phyloP scores from a whole-genome alignment of 73 alveolate species.

The Tetrahymena elliotti region DNA sequence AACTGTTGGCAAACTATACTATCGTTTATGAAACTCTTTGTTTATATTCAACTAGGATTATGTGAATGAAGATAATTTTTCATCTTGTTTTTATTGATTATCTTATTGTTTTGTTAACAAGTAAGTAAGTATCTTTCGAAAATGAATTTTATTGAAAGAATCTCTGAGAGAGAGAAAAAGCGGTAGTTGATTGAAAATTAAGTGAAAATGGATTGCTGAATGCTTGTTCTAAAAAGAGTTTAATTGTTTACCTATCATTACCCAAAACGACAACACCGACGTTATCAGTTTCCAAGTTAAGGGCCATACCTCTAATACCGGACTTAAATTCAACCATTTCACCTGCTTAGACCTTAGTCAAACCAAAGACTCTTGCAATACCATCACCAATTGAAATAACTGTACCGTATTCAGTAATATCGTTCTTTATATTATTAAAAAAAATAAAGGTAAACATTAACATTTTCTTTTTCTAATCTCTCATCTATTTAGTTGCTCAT shows the following conservation, averaged over 20 bases:
- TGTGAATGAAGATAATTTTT: background rate
- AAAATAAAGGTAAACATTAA: background rate
- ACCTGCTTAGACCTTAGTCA: constrained; percentile 92
- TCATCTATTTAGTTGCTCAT: background rate
- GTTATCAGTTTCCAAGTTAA: constrained; percentile 91
- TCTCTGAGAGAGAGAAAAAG: background rate
- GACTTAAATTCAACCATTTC: constrained; percentile 95
- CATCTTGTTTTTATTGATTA: background rate
- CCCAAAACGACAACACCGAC: constrained; percentile 97
- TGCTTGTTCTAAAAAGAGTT: background rate
- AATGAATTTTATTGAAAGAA: background rate
- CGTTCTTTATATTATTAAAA: constrained; percentile 35
- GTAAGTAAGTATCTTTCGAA: background rate
- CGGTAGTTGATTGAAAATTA: background rate
- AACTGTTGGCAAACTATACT: background rate
- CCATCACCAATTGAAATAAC: constrained; percentile 96
- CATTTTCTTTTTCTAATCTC: background rate
- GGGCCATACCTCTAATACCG: constrained; percentile 97
- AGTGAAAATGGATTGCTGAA: background rate
- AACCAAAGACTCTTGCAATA: constrained; percentile 95
- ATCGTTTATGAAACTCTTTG: background rate
- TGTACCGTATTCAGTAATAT: constrained; percentile 86
- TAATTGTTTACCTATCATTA: constrained; percentile 64
- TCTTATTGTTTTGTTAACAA: too few species aligned
- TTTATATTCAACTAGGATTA: background rate